Base-by-base conservation (phyloP, 352 stramenopile genomes). In the Paralagenidium karlingii region DNA sequence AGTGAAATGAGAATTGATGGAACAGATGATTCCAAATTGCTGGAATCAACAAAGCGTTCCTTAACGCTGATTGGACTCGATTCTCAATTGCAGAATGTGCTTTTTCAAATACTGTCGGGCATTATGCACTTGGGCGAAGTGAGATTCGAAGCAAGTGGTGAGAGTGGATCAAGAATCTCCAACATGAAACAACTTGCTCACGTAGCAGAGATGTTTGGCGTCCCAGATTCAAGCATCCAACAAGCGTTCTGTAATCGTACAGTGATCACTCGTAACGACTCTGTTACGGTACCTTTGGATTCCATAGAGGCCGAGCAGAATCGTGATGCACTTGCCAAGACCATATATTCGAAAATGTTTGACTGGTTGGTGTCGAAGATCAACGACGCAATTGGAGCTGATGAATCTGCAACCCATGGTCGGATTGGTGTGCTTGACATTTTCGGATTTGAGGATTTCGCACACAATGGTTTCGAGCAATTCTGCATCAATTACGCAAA, bases 391-490 rank as follows among this genome's bases (percentile, higher is more conserved):
- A 94, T 94, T 47, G 82, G 68, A 45, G 76, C 73, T n/a, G 68
- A 85, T 18, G 74, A 82, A 15, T 58, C 46, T 24, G 16, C 40
- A 12, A 85, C 84, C 38, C 67, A 73, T 34, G 79, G 74, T 21
- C 70, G 88, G 30, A 96, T 97, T 31, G 94, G 94, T 43, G 93
- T 99, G 25, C 61, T 99, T 37, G 95, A 99, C 86, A 99, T 99
- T 54, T 99, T 98, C 56, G 95, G 95, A 26, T 99, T 99, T 51
- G 95, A 99, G 60, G 95, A 96, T 51, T 99, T 99, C 46, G 80
- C 60, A 11, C 78, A 92, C 46, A 96, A 96, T 49, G 81, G 82
- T 33, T 96, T 94, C 47, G 84, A 96, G 47, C 84, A 96, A 53
- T 94, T 96, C 44, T 91, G 83, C 40, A 95, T 95, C 59, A 95